Percentiles rank a stretch among this genome's conserved stretches.
These are phyloP conservation scores for Strigomonas oncopelti DNA, from an alignment of 208 protist species.

Conservation along the genomic window DNA sequence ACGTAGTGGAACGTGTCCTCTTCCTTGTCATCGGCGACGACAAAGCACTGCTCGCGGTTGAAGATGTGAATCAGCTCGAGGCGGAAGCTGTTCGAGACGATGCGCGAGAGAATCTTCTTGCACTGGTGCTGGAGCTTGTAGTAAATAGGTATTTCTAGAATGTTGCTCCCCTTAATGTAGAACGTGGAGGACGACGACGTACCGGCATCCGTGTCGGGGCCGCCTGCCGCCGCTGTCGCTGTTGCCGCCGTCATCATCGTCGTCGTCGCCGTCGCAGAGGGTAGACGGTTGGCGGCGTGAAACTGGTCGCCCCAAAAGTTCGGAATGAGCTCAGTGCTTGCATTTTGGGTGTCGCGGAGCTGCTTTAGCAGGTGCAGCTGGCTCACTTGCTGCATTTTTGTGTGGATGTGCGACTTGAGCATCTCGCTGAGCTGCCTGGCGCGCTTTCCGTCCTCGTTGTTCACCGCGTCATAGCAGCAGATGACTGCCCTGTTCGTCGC, in stretches of 20 bases:
- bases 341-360: conserved; percentile 78
- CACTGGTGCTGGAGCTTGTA: conserved; percentile 90
- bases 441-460: not conserved
- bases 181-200: conserved; percentile 29
- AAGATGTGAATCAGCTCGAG: conserved; percentile 82
- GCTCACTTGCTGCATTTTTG: conserved; percentile 71
- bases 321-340: conserved; percentile 75
- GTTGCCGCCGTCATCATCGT: not conserved
- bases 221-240: conserved; percentile 9
- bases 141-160: conserved; percentile 81
- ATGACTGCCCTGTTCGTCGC: conserved; percentile 27
- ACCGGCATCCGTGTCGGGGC: not conserved
- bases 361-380: conserved; percentile 83
- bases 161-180: conserved; percentile 54
- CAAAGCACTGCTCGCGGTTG: conserved; percentile 85
- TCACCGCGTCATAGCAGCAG: conserved; percentile 42
- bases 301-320: conserved; percentile 83
- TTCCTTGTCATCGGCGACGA: conserved; percentile 77
- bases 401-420: conserved; percentile 49
- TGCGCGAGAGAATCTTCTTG: conserved; percentile 68
- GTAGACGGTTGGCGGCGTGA: conserved; percentile 7
- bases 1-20: conserved; percentile 85
- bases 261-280: not conserved
- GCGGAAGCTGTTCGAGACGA: conserved; percentile 63
- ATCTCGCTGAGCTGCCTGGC: not conserved